Percentiles rank a stretch among this genome's conserved stretches.
Evolutionary conservation across 768 basidiomycete species (phyloP).

Genomic region (Boletus rubescentipes): DNA sequence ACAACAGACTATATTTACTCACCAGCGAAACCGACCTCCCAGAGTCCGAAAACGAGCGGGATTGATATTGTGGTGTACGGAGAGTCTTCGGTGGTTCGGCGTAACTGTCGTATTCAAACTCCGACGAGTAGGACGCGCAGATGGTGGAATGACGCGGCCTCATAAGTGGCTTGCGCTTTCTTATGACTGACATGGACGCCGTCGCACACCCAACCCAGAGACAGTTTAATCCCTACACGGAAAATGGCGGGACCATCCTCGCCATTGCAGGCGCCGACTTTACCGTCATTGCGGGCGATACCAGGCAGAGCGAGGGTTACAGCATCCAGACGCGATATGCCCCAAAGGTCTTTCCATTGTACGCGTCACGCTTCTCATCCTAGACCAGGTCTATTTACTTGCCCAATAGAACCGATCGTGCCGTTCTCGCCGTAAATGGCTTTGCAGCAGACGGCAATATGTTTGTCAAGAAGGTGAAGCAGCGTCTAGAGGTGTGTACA

Average conservation of each 20-base stretch:
- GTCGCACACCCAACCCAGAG: slow-evolving; percentile 47
- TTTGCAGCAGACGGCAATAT: slow-evolving; percentile 97
- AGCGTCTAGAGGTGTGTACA: slow-evolving; percentile 83
- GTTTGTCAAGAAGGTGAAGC: slow-evolving; percentile 95
- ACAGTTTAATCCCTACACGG: slow-evolving; percentile 84
- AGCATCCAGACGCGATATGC: slow-evolving; percentile 97
- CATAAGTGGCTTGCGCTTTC: neutral
- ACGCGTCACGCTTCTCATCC: slow-evolving; percentile 31
- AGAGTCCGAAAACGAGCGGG: too few relatives aligned
- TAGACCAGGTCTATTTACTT: neutral
- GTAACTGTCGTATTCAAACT: neutral
- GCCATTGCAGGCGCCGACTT: slow-evolving; percentile 94
- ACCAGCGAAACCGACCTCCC: too few relatives aligned
- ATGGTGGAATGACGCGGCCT: slow-evolving; percentile 11
- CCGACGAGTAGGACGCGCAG: neutral
- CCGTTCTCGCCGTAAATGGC: slow-evolving; percentile 93
- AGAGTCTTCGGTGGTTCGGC: too few relatives aligned
- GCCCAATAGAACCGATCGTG: slow-evolving; percentile 75
- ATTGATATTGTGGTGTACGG: too few relatives aligned
- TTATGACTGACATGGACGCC: neutral
- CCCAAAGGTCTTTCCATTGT: slow-evolving; percentile 93
- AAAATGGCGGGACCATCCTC: slow-evolving; percentile 96
- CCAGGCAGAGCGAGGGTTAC: slow-evolving; percentile 95
- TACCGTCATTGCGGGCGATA: slow-evolving; percentile 94
- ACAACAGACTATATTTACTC: too few relatives aligned